Percentiles rank a stretch among this genome's conserved stretches.
These are phyloP conservation scores for Calycina marina DNA, from an alignment of 2,329 filamentous ascomycete species.

Conservation along the genomic window DNA sequence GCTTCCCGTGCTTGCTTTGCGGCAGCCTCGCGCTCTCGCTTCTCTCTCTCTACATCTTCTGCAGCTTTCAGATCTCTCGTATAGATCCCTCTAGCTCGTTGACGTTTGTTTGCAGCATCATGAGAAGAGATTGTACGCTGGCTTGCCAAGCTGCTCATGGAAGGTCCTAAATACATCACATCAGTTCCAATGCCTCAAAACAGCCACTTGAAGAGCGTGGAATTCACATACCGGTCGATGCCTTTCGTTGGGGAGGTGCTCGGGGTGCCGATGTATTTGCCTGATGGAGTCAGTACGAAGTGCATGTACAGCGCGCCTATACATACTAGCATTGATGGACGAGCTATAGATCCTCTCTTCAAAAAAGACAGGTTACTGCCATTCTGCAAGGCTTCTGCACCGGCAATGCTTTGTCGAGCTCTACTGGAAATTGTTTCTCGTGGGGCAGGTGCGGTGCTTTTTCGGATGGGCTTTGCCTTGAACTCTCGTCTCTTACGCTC, in stretches of 20 bases:
- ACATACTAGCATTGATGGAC: conserved; percentile 20
- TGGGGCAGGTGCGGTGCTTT: conserved; percentile 29
- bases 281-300: conserved; percentile 17
- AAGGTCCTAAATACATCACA: conserved; percentile 5
- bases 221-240: too few species aligned
- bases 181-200: conserved; percentile 8
- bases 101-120: conserved; percentile 34
- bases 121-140: conserved; percentile 35
- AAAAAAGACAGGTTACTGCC: conserved; percentile 13
- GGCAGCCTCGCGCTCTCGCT: conserved; percentile 36
- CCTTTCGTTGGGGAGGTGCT: conserved; percentile 9
- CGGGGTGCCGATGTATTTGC: conserved; percentile 20
- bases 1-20: conserved; percentile 41
- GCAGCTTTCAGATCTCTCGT: conserved; percentile 34
- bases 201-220: conserved; percentile 12
- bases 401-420: conserved; percentile 33
- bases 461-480: conserved; percentile 43
- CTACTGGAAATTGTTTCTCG: conserved; percentile 44
- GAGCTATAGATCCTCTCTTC: conserved; percentile 20
- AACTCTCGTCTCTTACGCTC: conserved; percentile 46
- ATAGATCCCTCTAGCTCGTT: conserved; percentile 38
- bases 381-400: conserved; percentile 17
- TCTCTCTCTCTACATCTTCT: conserved; percentile 36
- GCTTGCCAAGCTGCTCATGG: conserved; percentile 16
- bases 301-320: conserved; percentile 22